phyloP scores from a whole-genome alignment of 1,139 yeast genomes.

The Torulaspora pretoriensis region DNA sequence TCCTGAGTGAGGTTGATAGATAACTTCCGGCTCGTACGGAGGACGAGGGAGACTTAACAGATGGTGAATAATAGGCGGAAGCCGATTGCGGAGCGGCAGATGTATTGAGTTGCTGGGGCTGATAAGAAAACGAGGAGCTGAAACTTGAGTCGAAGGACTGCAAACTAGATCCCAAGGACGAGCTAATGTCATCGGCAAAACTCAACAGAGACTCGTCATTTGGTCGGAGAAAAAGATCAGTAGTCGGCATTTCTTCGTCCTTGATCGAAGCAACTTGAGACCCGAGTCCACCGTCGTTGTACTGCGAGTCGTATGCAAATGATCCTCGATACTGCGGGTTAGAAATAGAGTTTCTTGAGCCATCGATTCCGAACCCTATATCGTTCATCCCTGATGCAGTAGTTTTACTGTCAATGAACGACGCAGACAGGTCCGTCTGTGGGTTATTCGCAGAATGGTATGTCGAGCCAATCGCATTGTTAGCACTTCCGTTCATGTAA shows the following conservation, averaged over 20 bases:
- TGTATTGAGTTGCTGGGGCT: slow-evolving; percentile 22
- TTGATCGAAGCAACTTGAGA: slow-evolving; percentile 2
- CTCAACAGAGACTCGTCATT: slow-evolving; percentile 23
- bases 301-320: not conserved
- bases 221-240: slow-evolving; percentile 13
- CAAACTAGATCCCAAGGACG: slow-evolving; percentile 32
- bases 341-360: slow-evolving; percentile 8
- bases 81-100: slow-evolving; percentile 17
- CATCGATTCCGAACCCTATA: not conserved
- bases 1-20: slow-evolving; percentile 30
- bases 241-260: slow-evolving; percentile 2
- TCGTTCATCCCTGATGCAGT: slow-evolving; percentile 8
- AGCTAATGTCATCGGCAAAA: slow-evolving; percentile 29
- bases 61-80: slow-evolving; percentile 20
- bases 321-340: slow-evolving; percentile 8
- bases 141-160: slow-evolving; percentile 26
- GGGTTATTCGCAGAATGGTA: slow-evolving; percentile 1
- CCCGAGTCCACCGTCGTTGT: not conserved
- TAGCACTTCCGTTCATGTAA: slow-evolving; percentile 14
- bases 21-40: slow-evolving; percentile 31
- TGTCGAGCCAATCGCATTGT: slow-evolving; percentile 1
- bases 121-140: slow-evolving; percentile 29
- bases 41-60: slow-evolving; percentile 30
- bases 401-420: slow-evolving; percentile 28
- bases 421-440: slow-evolving; percentile 9